Percentiles rank a stretch among this genome's conserved stretches.
Evolutionary conservation across 2,329 filamentous ascomycete genomes (phyloP).

Genomic region (Aspergillus novoparasiticus): DNA sequence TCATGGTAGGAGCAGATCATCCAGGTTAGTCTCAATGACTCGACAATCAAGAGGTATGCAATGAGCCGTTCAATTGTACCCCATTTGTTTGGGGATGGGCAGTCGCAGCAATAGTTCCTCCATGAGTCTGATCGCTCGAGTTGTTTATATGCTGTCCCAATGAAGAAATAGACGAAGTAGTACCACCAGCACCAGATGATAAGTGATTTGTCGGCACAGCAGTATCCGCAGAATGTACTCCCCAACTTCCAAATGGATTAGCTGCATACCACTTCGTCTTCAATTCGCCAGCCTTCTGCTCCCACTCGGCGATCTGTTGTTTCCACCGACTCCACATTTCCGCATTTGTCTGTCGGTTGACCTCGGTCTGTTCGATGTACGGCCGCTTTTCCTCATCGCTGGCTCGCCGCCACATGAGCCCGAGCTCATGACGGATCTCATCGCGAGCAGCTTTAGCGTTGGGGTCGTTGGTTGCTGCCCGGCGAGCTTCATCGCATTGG

Average conservation of each 20-base stretch:
- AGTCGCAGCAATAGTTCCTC: neutral
- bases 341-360: slow-evolving; percentile 69
- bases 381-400: slow-evolving; percentile 70
- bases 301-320: slow-evolving; percentile 59
- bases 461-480: slow-evolving; percentile 64
- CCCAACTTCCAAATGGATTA: slow-evolving; percentile 41
- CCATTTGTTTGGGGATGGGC: neutral
- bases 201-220: neutral
- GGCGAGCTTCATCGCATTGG: slow-evolving; percentile 70
- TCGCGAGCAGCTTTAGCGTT: slow-evolving; percentile 67
- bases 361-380: slow-evolving; percentile 73
- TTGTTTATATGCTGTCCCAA: neutral
- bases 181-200: neutral
- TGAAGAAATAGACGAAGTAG: neutral
- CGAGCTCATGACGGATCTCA: slow-evolving; percentile 82
- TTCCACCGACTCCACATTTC: slow-evolving; percentile 73
- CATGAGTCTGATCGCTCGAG: neutral
- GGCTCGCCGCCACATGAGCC: slow-evolving; percentile 87
- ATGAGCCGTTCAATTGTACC: neutral
- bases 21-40: neutral
- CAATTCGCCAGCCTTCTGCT: slow-evolving; percentile 39
- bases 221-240: neutral
- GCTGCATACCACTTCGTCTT: slow-evolving; percentile 44
- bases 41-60: neutral
- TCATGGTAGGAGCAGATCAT: neutral